phyloP scores from a whole-genome alignment of 2,329 filamentous ascomycete genomes.

The Ilyonectria robusta region DNA sequence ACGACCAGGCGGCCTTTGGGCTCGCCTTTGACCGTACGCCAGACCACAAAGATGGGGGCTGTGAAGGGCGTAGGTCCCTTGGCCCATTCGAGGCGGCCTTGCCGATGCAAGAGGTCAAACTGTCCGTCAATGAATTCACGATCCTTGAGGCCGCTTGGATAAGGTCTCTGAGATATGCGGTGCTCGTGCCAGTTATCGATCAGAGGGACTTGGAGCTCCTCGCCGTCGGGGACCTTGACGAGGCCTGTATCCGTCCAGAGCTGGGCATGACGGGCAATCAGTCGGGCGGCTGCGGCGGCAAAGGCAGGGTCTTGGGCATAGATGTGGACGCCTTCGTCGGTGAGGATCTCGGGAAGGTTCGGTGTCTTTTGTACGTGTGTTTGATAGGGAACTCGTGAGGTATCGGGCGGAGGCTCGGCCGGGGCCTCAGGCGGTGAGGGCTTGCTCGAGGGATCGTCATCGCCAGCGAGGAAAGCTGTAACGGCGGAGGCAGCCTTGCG shows the following conservation, averaged over 20 bases:
- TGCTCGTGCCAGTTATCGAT: too few species aligned
- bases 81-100: neutral
- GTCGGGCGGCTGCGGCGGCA: neutral
- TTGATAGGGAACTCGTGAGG: neutral
- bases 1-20: neutral
- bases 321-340: too few species aligned
- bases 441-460: neutral
- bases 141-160: conserved; percentile 1
- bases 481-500: neutral
- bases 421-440: neutral
- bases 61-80: neutral
- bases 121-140: neutral
- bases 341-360: too few species aligned
- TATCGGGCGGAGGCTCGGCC: neutral
- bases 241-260: neutral
- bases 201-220: too few species aligned
- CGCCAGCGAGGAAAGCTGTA: too few species aligned
- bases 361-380: neutral
- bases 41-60: neutral
- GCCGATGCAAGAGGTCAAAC: too few species aligned
- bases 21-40: conserved; percentile 1
- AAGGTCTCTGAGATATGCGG: neutral
- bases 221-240: neutral
- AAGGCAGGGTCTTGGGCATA: too few species aligned
- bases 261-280: neutral